Evolutionary conservation across 2,329 filamentous ascomycete genomes (phyloP).

Genomic region (Colletotrichum plurivorum): DNA sequence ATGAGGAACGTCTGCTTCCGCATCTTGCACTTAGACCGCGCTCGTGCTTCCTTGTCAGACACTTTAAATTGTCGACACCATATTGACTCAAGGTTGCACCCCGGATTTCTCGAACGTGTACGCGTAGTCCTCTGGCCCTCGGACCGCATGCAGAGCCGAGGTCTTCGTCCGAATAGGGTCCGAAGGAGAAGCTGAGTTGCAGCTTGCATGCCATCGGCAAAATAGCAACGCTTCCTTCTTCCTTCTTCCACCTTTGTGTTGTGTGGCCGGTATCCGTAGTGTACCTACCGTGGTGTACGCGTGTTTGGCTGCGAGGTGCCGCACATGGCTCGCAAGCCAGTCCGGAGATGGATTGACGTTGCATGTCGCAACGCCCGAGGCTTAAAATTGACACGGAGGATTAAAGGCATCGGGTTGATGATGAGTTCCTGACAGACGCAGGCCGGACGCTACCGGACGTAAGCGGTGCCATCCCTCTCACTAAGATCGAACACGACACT

Average conservation of each 20-base stretch:
- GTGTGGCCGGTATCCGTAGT: no score
- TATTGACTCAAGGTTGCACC: conserved; percentile 15
- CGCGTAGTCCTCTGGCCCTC: conserved; percentile 35
- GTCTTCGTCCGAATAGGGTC: not conserved
- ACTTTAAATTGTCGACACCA: conserved; percentile 13
- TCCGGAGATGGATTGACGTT: conserved; percentile 13
- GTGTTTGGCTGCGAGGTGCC: not conserved
- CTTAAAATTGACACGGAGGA: conserved; percentile 13
- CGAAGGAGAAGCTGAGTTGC: conserved; percentile 9
- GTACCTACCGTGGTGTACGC: not conserved
- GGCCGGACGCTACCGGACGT: not conserved
- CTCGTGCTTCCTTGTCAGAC: conserved; percentile 18
- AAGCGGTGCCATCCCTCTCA: conserved; percentile 8
- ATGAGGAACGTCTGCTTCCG: conserved; percentile 4
- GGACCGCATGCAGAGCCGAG: conserved; percentile 17
- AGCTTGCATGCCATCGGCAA: conserved; percentile 3
- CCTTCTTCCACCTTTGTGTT: not conserved
- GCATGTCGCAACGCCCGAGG: conserved; percentile 12
- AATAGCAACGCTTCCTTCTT: not conserved
- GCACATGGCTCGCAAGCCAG: conserved; percentile 21
- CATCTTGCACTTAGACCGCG: conserved; percentile 4
- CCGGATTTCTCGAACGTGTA: conserved; percentile 36
- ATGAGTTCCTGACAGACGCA: conserved; percentile 8
- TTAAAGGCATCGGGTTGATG: conserved; percentile 12
- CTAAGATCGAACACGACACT: conserved; percentile 16